Evolutionary conservation across 2,329 filamentous ascomycete genomes (phyloP), one percentile per base, ranked within the genome.

Genomic region (Lachnellula suecica): DNA sequence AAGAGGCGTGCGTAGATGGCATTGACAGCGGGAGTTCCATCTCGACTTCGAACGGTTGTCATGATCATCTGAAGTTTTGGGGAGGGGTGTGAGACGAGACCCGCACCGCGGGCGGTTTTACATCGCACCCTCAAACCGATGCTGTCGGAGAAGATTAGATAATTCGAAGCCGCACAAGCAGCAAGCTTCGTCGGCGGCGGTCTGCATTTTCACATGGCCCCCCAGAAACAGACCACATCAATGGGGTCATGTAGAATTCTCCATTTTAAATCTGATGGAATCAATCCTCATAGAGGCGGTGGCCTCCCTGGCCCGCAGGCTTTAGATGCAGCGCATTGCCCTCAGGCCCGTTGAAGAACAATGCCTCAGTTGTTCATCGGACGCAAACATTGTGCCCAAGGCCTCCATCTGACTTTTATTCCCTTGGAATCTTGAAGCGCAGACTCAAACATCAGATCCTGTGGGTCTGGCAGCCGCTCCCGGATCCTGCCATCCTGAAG

Each of bases 101-200:
- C 48, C 48, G 47, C 20, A 49, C 49, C 40, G 41, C 27, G 20
- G 24, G 13, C 41, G 6, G 53, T 55, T 55, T 55, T 46, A 46
- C 41, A 41, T 47, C 27, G 20, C 8, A 23, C 19, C 13, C 31
- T 51, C 49, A 55, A 55, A 55, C 53, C 27, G 40, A 25, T 11
- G 38, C 44, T 46, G 53, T 47, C 37, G 13, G 38, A 55, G 53
- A 52, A 49, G 44, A 48, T 49, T 13, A 52, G 44, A 52, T 43
- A 46, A 44, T 13, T 41, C 17, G 11, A 17, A 6, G 13, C 34
- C n/a, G 34, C 44, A 17, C 24, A 29, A 44, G n/a, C n/a, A n/a
- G n/a, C n/a, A n/a, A n/a, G n/a, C n/a, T n/a, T n/a, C n/a, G n/a
- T n/a, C n/a, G n/a, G n/a, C n/a, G n/a, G n/a, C n/a, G n/a, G n/a